Conservation (phyloP, 2,329 filamentous ascomycete species). For the Colletotrichum sp. region DNA sequence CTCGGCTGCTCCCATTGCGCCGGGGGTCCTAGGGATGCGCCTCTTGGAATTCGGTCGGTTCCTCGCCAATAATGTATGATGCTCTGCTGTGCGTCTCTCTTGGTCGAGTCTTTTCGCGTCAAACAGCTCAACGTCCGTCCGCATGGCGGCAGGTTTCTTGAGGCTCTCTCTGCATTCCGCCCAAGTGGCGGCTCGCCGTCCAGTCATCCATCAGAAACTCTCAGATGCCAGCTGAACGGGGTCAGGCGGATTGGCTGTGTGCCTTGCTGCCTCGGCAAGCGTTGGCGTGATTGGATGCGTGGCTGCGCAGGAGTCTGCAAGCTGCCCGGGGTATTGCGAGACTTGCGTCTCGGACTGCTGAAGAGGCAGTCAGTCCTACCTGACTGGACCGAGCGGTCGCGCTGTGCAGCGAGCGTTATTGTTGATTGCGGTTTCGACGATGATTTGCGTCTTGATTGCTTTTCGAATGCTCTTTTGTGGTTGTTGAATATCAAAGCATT, state of each 20-base stretch:
- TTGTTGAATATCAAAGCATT: background rate
- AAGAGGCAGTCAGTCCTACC: background rate
- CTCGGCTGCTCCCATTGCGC: background rate
- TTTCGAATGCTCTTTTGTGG: background rate
- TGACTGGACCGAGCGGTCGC: background rate
- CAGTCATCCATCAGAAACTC: background rate
- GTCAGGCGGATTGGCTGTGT: background rate
- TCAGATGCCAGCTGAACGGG: background rate
- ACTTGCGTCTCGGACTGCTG: background rate
- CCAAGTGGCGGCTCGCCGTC: background rate
- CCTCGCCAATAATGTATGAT: background rate
- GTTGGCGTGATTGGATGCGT: background rate
- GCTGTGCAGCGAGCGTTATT: background rate
- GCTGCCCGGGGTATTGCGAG: background rate
- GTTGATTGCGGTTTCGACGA: background rate
- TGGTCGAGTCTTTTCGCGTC: background rate
- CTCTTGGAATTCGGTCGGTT: background rate
- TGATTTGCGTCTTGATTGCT: background rate
- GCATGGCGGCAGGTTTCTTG: background rate
- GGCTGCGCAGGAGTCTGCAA: background rate
- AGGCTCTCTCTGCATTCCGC: background rate
- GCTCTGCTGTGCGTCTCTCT: background rate
- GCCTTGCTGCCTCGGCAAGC: slow-evolving; percentile 3
- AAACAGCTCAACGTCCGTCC: background rate
- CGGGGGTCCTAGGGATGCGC: background rate